These are phyloP conservation scores for Kodamaea sp. DNA, from an alignment of 1,139 yeast genomes.

Conservation along the genomic window DNA sequence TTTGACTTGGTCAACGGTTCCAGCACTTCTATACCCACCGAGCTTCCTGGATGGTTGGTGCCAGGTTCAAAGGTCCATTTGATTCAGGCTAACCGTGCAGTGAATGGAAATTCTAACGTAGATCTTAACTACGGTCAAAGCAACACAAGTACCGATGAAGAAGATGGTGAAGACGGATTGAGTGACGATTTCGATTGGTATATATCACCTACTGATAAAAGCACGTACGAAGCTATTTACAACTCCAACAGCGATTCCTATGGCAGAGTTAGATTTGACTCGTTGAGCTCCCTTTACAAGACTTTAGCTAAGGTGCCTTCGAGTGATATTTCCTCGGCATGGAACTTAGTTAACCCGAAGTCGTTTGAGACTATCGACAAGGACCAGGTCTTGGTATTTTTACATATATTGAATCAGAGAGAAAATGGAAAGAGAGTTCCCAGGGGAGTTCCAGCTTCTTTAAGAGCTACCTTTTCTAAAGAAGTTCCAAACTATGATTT, in stretches of 20 bases:
- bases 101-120: constrained; percentile 27
- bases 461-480: constrained; percentile 89
- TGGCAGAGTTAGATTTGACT: constrained; percentile 80
- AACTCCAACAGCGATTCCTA: constrained; percentile 72
- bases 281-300: constrained; percentile 67
- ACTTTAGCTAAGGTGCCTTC: constrained; percentile 74
- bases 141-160: constrained; percentile 32
- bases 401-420: constrained; percentile 89
- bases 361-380: constrained; percentile 85
- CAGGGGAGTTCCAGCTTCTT: constrained; percentile 88
- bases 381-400: constrained; percentile 85
- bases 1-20: constrained; percentile 88
- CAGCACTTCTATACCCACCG: constrained; percentile 59
- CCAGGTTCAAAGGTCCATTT: constrained; percentile 87
- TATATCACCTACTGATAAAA: constrained; percentile 82
- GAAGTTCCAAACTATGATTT: constrained; percentile 79
- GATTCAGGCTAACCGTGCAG: constrained; percentile 76
- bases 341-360: constrained; percentile 94
- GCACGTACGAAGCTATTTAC: constrained; percentile 78
- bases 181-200: constrained; percentile 91
- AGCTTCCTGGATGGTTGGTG: constrained; percentile 86
- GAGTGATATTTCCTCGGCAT: constrained; percentile 86
- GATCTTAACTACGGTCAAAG: constrained; percentile 3
- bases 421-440: constrained; percentile 88
- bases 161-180: constrained; percentile 56